Evolutionary conservation across 139 green algal species (phyloP).

Genomic region (Chlorella sorokiniana): DNA sequence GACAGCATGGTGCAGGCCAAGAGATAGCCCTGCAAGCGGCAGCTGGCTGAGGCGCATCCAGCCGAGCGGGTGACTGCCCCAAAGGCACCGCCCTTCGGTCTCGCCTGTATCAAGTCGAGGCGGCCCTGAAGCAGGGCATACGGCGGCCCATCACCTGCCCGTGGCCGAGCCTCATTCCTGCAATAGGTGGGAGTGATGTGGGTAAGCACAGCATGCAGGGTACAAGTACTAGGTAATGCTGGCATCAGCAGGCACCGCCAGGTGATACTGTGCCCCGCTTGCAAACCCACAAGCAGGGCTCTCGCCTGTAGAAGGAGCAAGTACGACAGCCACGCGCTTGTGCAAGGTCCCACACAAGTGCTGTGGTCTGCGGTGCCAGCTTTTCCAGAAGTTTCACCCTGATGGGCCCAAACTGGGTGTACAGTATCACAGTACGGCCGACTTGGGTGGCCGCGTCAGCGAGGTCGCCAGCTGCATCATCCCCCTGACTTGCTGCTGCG

Average conservation of each 20-base stretch:
- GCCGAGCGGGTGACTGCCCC: too few species aligned
- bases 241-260: not conserved
- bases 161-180: slow-evolving; percentile 25
- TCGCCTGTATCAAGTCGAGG: slow-evolving; percentile 24
- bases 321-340: not conserved
- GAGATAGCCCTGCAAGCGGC: not conserved
- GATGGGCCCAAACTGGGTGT: slow-evolving; percentile 34
- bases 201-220: not conserved
- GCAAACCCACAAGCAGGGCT: too few species aligned
- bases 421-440: slow-evolving; percentile 10
- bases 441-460: not conserved
- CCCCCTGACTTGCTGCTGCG: not conserved
- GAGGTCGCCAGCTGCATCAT: not conserved
- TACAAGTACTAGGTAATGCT: not conserved
- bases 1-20: not conserved
- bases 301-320: slow-evolving; percentile 32
- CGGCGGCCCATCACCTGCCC: slow-evolving; percentile 38
- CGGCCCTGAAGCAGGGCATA: slow-evolving; percentile 60
- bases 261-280: too few species aligned
- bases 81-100: too few species aligned
- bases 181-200: too few species aligned
- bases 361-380: slow-evolving; percentile 15
- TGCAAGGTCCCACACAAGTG: slow-evolving; percentile 31
- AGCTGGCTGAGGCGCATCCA: too few species aligned
- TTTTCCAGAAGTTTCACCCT: slow-evolving; percentile 19